Evolutionary conservation across 2,329 filamentous ascomycete genomes (phyloP).

Genomic region (Amauroascus verrucosus): DNA sequence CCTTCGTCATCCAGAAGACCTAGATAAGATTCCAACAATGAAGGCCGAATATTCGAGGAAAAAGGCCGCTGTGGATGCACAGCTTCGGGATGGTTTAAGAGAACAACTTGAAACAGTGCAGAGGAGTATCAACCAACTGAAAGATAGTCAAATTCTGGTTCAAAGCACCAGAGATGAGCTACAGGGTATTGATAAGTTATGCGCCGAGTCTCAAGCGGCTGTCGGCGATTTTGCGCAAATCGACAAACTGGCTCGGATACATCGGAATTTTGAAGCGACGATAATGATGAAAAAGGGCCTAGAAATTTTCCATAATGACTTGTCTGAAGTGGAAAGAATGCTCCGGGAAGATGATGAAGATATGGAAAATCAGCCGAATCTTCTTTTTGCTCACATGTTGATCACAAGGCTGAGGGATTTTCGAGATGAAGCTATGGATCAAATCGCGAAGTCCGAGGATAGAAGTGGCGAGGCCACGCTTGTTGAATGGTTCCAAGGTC

Average conservation of each 20-base stretch:
- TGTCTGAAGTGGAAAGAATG: constrained; percentile 66
- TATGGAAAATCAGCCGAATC: constrained; percentile 79
- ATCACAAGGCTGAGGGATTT: constrained; percentile 88
- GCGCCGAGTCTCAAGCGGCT: constrained; percentile 93
- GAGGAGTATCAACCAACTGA: constrained; percentile 78
- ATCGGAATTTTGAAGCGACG: constrained; percentile 90
- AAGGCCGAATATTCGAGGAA: constrained; percentile 91
- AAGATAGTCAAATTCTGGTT: constrained; percentile 82
- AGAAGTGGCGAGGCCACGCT: constrained; percentile 67
- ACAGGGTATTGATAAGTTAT: constrained; percentile 95
- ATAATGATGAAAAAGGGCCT: constrained; percentile 87
- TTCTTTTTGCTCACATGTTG: constrained; percentile 82
- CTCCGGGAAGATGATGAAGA: constrained; percentile 75
- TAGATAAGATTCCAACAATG: constrained; percentile 85
- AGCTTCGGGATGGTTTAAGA: constrained; percentile 75
- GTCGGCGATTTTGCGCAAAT: constrained; percentile 96
- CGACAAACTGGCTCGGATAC: constrained; percentile 42
- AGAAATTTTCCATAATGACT: constrained; percentile 70
- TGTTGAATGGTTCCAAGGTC: constrained; percentile 74
- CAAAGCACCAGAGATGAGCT: constrained; percentile 95
- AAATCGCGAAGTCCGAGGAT: constrained; percentile 72
- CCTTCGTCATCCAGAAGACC: constrained; percentile 87
- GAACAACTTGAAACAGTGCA: constrained; percentile 94
- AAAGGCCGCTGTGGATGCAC: constrained; percentile 80
- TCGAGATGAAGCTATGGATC: constrained; percentile 89